A percentile compares a stretch with the other conserved stretches of the same genome.
These are phyloP conservation scores for Mycena vitilis DNA, from an alignment of 768 basidiomycete genomes.

Conservation along the genomic window DNA sequence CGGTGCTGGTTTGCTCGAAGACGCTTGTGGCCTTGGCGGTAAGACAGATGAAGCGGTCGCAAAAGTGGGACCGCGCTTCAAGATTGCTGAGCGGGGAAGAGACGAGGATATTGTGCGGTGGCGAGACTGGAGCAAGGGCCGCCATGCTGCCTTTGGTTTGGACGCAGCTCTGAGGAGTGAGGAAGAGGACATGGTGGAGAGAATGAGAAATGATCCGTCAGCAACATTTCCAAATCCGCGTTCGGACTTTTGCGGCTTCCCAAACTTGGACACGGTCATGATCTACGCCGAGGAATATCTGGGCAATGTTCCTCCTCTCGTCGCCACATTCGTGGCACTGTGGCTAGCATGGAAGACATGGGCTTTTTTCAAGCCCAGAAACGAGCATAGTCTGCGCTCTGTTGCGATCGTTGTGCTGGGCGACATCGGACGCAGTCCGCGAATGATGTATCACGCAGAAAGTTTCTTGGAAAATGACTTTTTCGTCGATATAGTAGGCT, in stretches of 20 bases:
- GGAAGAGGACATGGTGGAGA: slow-evolving; percentile 29
- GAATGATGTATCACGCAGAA: slow-evolving; percentile 99
- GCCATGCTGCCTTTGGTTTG: slow-evolving; percentile 13
- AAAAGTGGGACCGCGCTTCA: slow-evolving; percentile 42
- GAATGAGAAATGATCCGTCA: slow-evolving; percentile 18
- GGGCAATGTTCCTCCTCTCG: slow-evolving; percentile 29
- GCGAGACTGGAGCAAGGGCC: not conserved
- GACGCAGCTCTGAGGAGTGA: slow-evolving; percentile 19
- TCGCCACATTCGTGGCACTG: slow-evolving; percentile 31
- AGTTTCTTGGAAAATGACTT: slow-evolving; percentile 88
- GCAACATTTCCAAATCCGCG: too few relatives aligned
- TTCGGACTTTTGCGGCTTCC: slow-evolving; percentile 4
- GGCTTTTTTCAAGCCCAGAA: slow-evolving; percentile 50
- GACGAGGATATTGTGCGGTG: slow-evolving; percentile 29
- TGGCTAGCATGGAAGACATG: slow-evolving; percentile 47
- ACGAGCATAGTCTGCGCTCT: slow-evolving; percentile 64
- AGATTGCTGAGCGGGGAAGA: slow-evolving; percentile 24
- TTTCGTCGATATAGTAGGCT: slow-evolving; percentile 85
- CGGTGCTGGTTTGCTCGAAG: slow-evolving; percentile 37
- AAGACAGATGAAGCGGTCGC: slow-evolving; percentile 39
- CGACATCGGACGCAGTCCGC: slow-evolving; percentile 94
- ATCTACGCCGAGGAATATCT: slow-evolving; percentile 30
- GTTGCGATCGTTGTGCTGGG: slow-evolving; percentile 94
- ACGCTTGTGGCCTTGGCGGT: slow-evolving; percentile 35
- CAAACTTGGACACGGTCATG: not conserved